Base-by-base conservation (phyloP, 768 basidiomycete species). In the Mycena capillaripes region DNA sequence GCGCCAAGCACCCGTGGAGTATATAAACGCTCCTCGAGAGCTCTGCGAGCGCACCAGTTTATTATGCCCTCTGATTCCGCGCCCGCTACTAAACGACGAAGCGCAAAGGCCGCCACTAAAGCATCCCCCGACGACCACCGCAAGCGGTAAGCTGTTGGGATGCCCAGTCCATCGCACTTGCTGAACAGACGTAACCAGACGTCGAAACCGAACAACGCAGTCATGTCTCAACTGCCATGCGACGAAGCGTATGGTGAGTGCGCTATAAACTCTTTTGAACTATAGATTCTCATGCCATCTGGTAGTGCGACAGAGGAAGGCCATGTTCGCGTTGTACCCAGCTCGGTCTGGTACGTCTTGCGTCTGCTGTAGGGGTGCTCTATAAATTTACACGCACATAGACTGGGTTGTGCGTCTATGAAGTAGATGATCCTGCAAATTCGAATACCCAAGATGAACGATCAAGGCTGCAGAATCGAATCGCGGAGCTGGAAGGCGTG, bases 321-420 rank as follows among this genome's bases (percentile, higher is more conserved):
- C 87, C 87, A 3, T 88, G 87, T 75, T 83, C 86, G 30, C 84
- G 87, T 17, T 88, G 87, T 69, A 86, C 85, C 3, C 87, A 88
- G 72, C 81, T 88, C n/a, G 87, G 87, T 32, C 77, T 88, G 77
- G 87, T 87, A 71, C 52, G 82, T 79, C 9, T 21, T 29, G 10
- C 55, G 32, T 66, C 52, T 48, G 40, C 50, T 62, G 27, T 6
- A 10, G 29, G 6, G 30, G 44, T 64, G 21, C 50, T 19, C 42
- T 72, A 71, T n/a, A 21, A n/a, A 53, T 50, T 21, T 29, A 17
- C 48, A 53, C 48, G 14, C n/a, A 11, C 32, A 17, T 73, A 94
- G 93, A 95, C 93, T 57, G 94, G 93, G 1, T 84, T 94, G 5
- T 96, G 94, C 78, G 92, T 95, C 12, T 96, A 96, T 76, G 93